A percentile compares a stretch with the other conserved stretches of the same genome.
phyloP scores from a whole-genome alignment of 1,284 basidiomycete genomes.

The Paramarasmius palmivorus region DNA sequence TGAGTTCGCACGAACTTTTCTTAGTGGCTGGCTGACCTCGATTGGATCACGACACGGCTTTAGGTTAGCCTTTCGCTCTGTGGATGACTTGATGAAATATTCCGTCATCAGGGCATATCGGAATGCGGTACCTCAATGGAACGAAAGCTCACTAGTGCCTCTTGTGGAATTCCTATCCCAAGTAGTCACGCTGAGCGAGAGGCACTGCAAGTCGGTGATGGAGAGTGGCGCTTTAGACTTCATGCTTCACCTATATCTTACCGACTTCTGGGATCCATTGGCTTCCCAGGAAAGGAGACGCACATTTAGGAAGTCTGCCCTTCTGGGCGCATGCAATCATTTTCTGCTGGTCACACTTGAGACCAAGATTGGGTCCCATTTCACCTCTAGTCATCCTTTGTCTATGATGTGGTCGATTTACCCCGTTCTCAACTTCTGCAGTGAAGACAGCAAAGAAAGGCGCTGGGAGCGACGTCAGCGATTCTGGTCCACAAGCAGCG shows the following conservation, averaged over 20 bases:
- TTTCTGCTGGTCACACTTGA: background rate
- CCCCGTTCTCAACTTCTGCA: background rate
- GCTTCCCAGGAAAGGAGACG: background rate
- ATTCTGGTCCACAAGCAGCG: background rate
- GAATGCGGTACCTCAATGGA: background rate
- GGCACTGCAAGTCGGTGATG: background rate
- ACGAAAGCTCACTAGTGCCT: constrained; percentile 2
- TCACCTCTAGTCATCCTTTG: background rate
- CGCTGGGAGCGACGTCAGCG: background rate
- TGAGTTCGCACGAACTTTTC: no score
- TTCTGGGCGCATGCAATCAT: constrained; percentile 4
- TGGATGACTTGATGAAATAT: no score
- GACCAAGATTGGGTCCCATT: background rate
- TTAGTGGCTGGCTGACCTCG: no score
- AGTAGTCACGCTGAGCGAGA: background rate
- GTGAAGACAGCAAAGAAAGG: background rate
- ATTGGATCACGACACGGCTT: no score
- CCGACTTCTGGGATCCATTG: constrained; percentile 8
- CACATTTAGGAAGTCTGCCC: background rate
- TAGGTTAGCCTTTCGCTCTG: no score
- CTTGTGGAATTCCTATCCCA: constrained; percentile 7
- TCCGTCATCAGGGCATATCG: no score
- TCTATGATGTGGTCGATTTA: background rate
- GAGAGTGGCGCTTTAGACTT: constrained; percentile 4
- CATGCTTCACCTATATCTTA: constrained; percentile 8